Percentiles rank a stretch among this genome's conserved stretches.
Evolutionary conservation across 2,329 filamentous ascomycete genomes (phyloP).

Genomic region (Arthroderma sp.): DNA sequence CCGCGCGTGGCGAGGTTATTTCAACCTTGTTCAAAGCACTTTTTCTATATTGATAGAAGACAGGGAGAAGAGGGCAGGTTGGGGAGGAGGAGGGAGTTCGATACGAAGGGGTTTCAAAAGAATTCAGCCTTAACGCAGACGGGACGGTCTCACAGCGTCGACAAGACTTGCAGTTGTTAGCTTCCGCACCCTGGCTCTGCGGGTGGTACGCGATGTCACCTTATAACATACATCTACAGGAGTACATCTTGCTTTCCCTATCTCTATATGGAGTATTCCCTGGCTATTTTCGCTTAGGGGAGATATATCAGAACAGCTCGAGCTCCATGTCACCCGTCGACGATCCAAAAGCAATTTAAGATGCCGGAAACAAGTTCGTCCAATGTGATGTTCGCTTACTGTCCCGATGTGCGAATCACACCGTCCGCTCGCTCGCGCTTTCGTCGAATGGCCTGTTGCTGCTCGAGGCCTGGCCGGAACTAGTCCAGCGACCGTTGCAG

Average conservation of each 20-base stretch:
- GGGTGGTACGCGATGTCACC: not conserved
- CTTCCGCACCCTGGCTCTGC: not conserved
- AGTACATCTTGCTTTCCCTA: too few relatives aligned
- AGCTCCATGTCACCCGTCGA: not conserved
- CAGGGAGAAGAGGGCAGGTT: not conserved
- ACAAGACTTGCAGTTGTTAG: not conserved
- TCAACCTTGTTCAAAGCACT: not conserved
- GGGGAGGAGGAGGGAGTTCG: not conserved
- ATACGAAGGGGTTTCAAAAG: too few relatives aligned
- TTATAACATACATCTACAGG: not conserved
- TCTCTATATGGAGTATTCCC: not conserved
- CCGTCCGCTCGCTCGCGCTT: not conserved
- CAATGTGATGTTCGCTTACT: constrained; percentile 2
- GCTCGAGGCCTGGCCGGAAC: constrained; percentile 2
- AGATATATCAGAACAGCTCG: not conserved
- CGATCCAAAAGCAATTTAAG: constrained; percentile 2
- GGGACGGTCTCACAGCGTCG: not conserved
- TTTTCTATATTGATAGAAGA: not conserved
- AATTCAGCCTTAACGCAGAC: not conserved
- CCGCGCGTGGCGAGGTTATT: constrained; percentile 5
- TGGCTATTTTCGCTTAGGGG: not conserved
- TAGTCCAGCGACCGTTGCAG: constrained; percentile 3
- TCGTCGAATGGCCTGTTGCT: constrained; percentile 1
- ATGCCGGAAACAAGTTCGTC: not conserved
- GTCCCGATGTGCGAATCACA: constrained; percentile 5